Evolutionary conservation across 495 filamentous ascomycete species (phyloP).

Genomic region (Staphylotrichum tortipilum): DNA sequence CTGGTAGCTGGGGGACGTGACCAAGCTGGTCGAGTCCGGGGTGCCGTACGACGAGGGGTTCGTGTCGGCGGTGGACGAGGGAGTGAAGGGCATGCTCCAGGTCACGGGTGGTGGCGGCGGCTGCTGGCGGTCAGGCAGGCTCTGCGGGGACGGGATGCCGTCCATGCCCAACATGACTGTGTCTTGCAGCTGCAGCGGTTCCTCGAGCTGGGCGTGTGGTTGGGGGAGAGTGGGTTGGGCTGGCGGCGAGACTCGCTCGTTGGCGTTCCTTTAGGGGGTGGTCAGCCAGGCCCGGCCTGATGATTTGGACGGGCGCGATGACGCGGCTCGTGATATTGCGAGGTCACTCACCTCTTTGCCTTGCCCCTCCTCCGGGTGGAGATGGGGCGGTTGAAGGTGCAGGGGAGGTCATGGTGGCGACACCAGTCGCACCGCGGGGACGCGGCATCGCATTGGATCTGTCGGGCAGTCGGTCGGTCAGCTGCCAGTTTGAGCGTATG

Average conservation of each 20-base stretch:
- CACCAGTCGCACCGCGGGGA: conserved; percentile 43
- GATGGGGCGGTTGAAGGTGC: conserved; percentile 38
- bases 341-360: conserved; percentile 18
- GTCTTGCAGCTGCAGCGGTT: background rate
- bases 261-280: no score
- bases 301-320: no score
- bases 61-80: background rate
- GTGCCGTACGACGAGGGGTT: background rate
- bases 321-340: background rate
- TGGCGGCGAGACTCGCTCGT: no score
- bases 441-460: conserved; percentile 47
- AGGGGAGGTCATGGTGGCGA: conserved; percentile 40
- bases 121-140: background rate
- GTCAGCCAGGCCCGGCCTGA: background rate
- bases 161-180: background rate
- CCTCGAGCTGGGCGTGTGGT: no score
- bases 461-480: no score
- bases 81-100: background rate
- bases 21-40: background rate
- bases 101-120: no score
- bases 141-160: background rate
- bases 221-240: no score
- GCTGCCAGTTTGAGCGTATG: no score
- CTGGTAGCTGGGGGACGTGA: background rate
- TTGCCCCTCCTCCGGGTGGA: conserved; percentile 9